Percentiles rank a stretch among this genome's conserved stretches.
Conservation (phyloP, 1,284 basidiomycete genomes). For the Ustilago crameri region DNA sequence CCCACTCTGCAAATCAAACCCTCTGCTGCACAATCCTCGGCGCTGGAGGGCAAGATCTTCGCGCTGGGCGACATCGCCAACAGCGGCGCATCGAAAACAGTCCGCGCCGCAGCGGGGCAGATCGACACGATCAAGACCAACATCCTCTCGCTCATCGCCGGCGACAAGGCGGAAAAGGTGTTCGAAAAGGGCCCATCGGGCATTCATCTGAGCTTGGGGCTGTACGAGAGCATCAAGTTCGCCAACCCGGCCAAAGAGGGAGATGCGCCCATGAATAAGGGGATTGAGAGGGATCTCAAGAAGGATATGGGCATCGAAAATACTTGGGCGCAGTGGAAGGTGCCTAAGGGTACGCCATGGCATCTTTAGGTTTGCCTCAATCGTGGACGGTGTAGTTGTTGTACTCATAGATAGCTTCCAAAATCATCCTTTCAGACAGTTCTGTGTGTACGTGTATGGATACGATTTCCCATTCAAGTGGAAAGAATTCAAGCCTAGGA, state of each 20-base stretch:
- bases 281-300: slow-evolving; percentile 27
- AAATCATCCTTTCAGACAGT: no score
- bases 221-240: slow-evolving; percentile 48
- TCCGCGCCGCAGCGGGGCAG: slow-evolving; percentile 37
- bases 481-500: no score
- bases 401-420: neutral
- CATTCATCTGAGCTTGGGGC: slow-evolving; percentile 35
- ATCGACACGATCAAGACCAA: slow-evolving; percentile 38
- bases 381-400: no score
- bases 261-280: slow-evolving; percentile 12
- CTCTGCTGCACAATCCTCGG: neutral
- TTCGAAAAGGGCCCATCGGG: slow-evolving; percentile 28
- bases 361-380: slow-evolving; percentile 26
- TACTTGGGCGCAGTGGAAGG: slow-evolving; percentile 23
- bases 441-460: neutral
- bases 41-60: slow-evolving; percentile 16
- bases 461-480: neutral
- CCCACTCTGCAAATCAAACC: slow-evolving; percentile 39
- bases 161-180: neutral
- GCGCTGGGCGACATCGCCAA: slow-evolving; percentile 44
- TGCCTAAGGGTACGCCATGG: slow-evolving; percentile 42
- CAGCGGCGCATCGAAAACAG: slow-evolving; percentile 41
- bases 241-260: slow-evolving; percentile 19
- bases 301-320: slow-evolving; percentile 35
- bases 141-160: slow-evolving; percentile 28